Percentiles rank a stretch among this genome's conserved stretches.
Evolutionary conservation across 306 rosid genomes (phyloP).

Genomic region (Cicer chorassanicum): DNA sequence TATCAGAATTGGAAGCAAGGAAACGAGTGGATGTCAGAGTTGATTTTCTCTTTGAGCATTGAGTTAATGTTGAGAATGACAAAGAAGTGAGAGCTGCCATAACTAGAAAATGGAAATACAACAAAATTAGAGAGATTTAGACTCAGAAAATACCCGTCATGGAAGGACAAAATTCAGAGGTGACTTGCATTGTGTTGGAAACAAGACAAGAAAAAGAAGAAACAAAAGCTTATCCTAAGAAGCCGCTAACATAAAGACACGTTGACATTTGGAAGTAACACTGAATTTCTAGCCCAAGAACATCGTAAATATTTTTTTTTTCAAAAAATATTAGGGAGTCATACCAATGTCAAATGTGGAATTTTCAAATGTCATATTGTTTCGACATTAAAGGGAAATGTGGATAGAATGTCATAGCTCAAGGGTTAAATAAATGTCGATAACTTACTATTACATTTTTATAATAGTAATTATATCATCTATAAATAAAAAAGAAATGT

Average conservation of each 20-base stretch:
- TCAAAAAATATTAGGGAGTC: too few species aligned
- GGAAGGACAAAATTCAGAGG: conserved; percentile 40
- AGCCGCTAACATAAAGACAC: conserved; percentile 54
- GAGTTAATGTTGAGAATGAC: conserved; percentile 64
- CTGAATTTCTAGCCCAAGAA: neutral
- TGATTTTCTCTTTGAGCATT: conserved; percentile 58
- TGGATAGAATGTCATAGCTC: too few species aligned
- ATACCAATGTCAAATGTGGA: too few species aligned
- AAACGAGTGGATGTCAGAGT: conserved; percentile 52
- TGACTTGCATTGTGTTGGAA: conserved; percentile 35
- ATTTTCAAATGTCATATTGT: too few species aligned
- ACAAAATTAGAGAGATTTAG: neutral
- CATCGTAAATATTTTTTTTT: neutral
- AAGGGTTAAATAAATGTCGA: too few species aligned
- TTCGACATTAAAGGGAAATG: too few species aligned
- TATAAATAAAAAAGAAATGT: too few species aligned
- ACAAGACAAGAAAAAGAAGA: conserved; percentile 32
- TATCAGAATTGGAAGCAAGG: conserved; percentile 53
- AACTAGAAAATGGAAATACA: neutral
- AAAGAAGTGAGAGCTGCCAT: conserved; percentile 82
- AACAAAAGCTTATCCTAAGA: conserved; percentile 68
- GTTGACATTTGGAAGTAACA: conserved; percentile 34
- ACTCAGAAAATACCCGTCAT: conserved; percentile 41
- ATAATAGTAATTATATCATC: too few species aligned
- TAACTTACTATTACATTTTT: too few species aligned